phyloP scores from a whole-genome alignment of 176 grass and related monocot species.

The Hsuehochloa calcarea region DNA sequence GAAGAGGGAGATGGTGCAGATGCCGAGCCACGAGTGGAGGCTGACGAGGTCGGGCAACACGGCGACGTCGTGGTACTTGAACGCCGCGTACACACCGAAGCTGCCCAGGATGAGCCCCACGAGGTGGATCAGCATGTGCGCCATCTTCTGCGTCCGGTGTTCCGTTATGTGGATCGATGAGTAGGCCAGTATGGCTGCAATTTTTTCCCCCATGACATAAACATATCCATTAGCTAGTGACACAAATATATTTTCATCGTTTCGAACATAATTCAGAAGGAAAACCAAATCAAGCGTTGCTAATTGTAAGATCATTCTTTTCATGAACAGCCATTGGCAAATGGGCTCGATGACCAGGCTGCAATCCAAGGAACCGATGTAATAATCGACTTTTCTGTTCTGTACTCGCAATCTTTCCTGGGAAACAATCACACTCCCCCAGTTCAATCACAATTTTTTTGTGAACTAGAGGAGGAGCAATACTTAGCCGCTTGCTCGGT shows the following conservation, averaged over 20 bases:
- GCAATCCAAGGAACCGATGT: no score
- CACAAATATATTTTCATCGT: not conserved
- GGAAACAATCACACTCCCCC: not conserved
- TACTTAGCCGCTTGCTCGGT: not conserved
- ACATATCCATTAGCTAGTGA: no score
- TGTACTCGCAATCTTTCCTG: not conserved
- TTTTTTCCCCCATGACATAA: not conserved
- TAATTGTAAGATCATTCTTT: not conserved
- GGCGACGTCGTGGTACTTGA: slow-evolving; percentile 75
- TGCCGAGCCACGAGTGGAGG: slow-evolving; percentile 92
- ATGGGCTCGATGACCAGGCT: not conserved
- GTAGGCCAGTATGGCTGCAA: slow-evolving; percentile 80
- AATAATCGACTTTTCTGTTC: not conserved
- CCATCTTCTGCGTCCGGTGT: slow-evolving; percentile 49
- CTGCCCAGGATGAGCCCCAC: slow-evolving; percentile 70
- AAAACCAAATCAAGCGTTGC: not conserved
- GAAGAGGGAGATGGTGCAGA: slow-evolving; percentile 70
- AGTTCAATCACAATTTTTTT: no score
- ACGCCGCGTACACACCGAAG: slow-evolving; percentile 85
- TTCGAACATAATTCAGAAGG: not conserved
- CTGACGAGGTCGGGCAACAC: slow-evolving; percentile 46
- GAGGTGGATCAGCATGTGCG: slow-evolving; percentile 81
- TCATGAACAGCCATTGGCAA: not conserved
- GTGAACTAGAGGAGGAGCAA: no score
- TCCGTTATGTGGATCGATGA: slow-evolving; percentile 39